These are phyloP conservation scores for Beta vulgaris DNA, from an alignment of 148 eudicot species.

Conservation along the genomic window DNA sequence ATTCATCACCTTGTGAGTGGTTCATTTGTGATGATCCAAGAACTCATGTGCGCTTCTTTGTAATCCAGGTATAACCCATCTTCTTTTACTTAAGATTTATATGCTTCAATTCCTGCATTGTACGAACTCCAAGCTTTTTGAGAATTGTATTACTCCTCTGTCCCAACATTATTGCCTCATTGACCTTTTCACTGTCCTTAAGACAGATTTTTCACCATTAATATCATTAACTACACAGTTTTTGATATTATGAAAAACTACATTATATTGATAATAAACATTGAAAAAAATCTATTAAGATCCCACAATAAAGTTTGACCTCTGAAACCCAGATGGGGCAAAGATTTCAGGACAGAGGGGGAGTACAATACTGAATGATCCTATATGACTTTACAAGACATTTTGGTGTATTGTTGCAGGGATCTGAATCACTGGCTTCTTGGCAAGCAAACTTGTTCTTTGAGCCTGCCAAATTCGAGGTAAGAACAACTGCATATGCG, in stretches of 20 bases:
- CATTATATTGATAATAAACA: too few species aligned
- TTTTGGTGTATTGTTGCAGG: constrained; percentile 39
- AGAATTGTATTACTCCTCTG: neutral
- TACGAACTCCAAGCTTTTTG: neutral
- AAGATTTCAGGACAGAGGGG: too few species aligned
- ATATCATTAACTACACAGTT: too few species aligned
- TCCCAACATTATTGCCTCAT: too few species aligned
- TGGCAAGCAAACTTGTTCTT: constrained; percentile 88
- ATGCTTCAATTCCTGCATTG: neutral
- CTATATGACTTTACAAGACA: neutral
- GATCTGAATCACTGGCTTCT: constrained; percentile 70
- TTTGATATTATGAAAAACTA: too few species aligned
- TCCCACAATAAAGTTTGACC: too few species aligned
- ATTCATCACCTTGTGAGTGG: constrained; percentile 89
- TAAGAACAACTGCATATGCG: constrained; percentile 21
- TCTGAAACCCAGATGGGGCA: too few species aligned
- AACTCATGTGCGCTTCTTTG: constrained; percentile 58
- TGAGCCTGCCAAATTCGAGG: constrained; percentile 81
- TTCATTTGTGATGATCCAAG: constrained; percentile 73
- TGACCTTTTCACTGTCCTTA: too few species aligned
- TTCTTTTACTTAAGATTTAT: neutral
- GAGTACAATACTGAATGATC: neutral
- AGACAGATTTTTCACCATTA: too few species aligned
- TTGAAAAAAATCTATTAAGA: too few species aligned
- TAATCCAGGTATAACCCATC: constrained; percentile 55